phyloP scores from a whole-genome alignment of 345 rosid genomes.

The Salix caprea region DNA sequence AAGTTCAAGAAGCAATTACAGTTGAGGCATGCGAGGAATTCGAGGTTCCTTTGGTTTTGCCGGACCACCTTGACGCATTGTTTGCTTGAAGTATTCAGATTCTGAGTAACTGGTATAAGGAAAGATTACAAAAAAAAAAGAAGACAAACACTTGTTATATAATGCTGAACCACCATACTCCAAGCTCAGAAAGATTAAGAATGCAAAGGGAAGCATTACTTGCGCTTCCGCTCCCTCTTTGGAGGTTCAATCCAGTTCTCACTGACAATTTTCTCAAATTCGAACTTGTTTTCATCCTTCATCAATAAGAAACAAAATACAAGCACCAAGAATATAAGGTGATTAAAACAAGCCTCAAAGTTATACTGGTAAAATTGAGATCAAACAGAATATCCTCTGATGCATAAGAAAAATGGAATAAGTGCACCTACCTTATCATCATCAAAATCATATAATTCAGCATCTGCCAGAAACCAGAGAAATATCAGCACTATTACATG shows the following conservation, averaged over 20 bases:
- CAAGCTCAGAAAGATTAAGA: background rate
- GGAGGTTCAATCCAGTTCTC: constrained; percentile 99
- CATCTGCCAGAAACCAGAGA: constrained; percentile 50
- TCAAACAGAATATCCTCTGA: background rate
- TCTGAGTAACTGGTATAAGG: constrained; percentile 69
- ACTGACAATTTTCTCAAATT: constrained; percentile 89
- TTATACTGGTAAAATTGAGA: background rate
- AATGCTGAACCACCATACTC: background rate
- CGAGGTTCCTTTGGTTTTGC: constrained; percentile 95
- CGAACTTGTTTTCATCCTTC: constrained; percentile 88
- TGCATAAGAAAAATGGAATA: background rate
- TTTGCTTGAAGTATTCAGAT: constrained; percentile 94
- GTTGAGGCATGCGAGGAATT: constrained; percentile 98
- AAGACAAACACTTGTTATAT: background rate
- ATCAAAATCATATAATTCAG: constrained; percentile 90
- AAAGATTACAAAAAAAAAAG: background rate
- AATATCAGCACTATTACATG: background rate
- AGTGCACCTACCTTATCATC: constrained; percentile 58
- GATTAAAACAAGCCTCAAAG: background rate
- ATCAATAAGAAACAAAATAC: constrained; percentile 15
- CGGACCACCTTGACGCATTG: constrained; percentile 92
- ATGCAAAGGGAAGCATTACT: constrained; percentile 39
- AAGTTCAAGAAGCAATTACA: constrained; percentile 44
- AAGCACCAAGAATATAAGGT: background rate
- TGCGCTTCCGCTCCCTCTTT: constrained; percentile 96